These are phyloP conservation scores for Cryptococcus deneoformans DNA, from an alignment of 1,284 basidiomycete genomes.

Conservation along the genomic window DNA sequence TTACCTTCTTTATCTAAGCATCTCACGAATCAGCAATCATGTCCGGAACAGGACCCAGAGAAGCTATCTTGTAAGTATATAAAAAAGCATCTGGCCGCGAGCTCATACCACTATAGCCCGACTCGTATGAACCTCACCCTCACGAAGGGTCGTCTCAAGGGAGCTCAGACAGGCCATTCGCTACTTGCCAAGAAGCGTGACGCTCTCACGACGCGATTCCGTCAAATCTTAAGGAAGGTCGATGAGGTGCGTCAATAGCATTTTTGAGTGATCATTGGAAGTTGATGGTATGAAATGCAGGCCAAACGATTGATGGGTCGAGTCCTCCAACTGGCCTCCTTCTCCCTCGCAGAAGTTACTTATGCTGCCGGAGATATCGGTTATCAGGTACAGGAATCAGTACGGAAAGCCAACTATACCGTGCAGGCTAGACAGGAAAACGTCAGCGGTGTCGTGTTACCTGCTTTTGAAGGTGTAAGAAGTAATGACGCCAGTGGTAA, in stretches of 20 bases:
- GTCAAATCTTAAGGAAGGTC: conserved; percentile 83
- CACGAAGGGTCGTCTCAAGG: conserved; percentile 89
- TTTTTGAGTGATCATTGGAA: neutral
- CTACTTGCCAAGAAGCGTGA: conserved; percentile 97
- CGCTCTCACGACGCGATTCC: conserved; percentile 88
- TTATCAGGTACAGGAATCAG: conserved; percentile 78
- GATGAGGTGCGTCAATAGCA: conserved; percentile 70
- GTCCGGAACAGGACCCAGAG: conserved; percentile 84
- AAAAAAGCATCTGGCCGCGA: neutral
- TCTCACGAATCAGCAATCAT: conserved; percentile 51
- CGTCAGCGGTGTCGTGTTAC: conserved; percentile 95
- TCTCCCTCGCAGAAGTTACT: conserved; percentile 97
- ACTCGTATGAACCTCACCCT: conserved; percentile 93
- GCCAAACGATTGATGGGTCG: conserved; percentile 99
- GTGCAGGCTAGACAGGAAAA: conserved; percentile 98
- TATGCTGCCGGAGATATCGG: conserved; percentile 97
- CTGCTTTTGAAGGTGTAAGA: conserved; percentile 88
- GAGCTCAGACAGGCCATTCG: conserved; percentile 96
- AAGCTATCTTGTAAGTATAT: conserved; percentile 68
- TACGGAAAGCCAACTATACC: conserved; percentile 74
- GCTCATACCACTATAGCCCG: conserved; percentile 52
- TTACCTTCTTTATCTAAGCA: too few species aligned
- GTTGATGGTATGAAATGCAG: conserved; percentile 48
- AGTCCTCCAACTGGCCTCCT: conserved; percentile 97
- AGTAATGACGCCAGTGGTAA: conserved; percentile 70